Evolutionary conservation across 2,329 filamentous ascomycete species (phyloP), one percentile per base, ranked within the genome.

Genomic region (Fusarium acutatum): DNA sequence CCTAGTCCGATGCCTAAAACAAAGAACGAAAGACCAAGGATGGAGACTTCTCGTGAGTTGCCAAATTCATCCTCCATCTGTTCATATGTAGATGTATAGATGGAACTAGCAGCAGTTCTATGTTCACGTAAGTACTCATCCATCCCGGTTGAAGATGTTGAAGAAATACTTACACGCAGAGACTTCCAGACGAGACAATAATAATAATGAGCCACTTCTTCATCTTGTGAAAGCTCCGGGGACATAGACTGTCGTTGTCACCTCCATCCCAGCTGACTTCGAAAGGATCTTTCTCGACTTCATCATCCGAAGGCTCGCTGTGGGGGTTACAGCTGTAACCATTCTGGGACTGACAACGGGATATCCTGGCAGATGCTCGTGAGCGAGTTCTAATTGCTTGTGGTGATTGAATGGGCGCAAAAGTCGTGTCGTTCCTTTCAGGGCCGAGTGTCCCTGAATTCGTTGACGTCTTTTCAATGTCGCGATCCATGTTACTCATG

Each of bases 61-160:
- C 89, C 83, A 76, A 97, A 97, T 67, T 97, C 93, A 32, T 86
- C 83, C 71, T 92, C 90, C 82, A 97, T 90, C 81, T 96, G 93
- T 24, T 78, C 80, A 81, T 97, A 98, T 0, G 93, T 96, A 18
- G 90, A 90, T 1, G 94, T 96, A 82, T 98, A 97, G 76, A 97
- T 90, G n/a, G 94, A 96, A 53, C 93, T 95, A 4, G 93, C 90
- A 79, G 92, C 94, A 14, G 95, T 97, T 60, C 93, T 95, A 12
- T 50, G 13, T 11, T 20, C 32, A n/a, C 17, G 26, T 57, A 15
- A 60, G 61, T 37, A 12, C 26, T 26, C 26, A n/a, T 46, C 20
- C 12, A 12, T 28, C 41, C 26, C 40, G 32, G 38, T 24, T 28
- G 26, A 18, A 34, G 40, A 26, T 37, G n/a, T 8, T 9, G 14